Evolutionary conservation across 129 eudicot genomes (phyloP), one percentile per base, ranked within the genome.

Genomic region (Dittrichia graveolens): DNA sequence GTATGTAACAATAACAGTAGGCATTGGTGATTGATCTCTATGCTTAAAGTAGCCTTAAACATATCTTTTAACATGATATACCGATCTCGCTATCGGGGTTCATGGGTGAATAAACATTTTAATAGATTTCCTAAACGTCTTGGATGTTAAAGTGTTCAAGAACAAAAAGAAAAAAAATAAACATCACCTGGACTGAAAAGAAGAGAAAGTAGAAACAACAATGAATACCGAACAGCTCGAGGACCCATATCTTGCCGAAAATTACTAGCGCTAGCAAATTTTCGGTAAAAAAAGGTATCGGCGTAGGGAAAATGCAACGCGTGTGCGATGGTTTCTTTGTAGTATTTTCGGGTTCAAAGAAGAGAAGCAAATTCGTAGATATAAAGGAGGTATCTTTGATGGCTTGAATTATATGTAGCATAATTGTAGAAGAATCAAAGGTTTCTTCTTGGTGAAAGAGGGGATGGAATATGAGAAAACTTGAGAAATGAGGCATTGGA

Each of bases 381-480:
- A 78, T 82, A 74, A 75, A 76, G 87, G 84, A 87, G 85, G 75
- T 69, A 79, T 81, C 89, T 80, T 52, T 71, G 72, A 61, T 76
- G 62, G 65, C 78, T 72, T 78, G 81, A 73, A 67, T 64, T 83
- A 55, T 71, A 81, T 80, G 82, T 63, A 63, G 84, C 61, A 68
- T 75, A 14, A 54, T 53, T 45, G 84, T 75, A 54, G 87, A 82
- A 84, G 96, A 90, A 90, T 84, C 88, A 85, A 81, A 90, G 91
- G 85, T 88, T 90, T 90, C 90, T 88, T 88, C 84, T 61, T 79
- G 86, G 63, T 75, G 87, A 81, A 82, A 75, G 82, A 72, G 73
- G 70, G 72, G 68, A 83, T 79, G 82, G 96, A 90, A 89, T 87
- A 83, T 82, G 70, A 87, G 98, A 78, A 85, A 84, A 94, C 98